Percentiles rank a stretch among this genome's conserved stretches.
These are phyloP conservation scores for Calonectria hongkongensis DNA, from an alignment of 2,329 filamentous ascomycete species.

Conservation along the genomic window DNA sequence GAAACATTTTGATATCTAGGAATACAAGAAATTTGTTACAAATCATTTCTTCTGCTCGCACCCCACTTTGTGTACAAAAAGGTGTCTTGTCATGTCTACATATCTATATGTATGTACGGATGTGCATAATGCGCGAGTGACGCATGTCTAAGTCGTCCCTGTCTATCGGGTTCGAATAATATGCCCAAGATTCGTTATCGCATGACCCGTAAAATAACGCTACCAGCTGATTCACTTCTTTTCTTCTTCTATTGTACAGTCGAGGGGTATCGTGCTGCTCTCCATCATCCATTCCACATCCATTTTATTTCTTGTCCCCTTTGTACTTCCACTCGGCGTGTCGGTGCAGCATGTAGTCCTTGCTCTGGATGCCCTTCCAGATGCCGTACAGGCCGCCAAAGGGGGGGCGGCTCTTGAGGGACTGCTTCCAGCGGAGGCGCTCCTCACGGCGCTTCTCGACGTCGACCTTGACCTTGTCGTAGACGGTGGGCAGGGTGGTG, in stretches of 20 bases:
- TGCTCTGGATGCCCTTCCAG: conserved; percentile 74
- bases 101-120: not conserved
- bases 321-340: conserved; percentile 73
- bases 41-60: conserved; percentile 17
- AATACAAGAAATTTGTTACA: conserved; percentile 51
- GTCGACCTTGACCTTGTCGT: conserved; percentile 80
- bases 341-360: conserved; percentile 73
- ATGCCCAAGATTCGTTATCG: not conserved
- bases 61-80: conserved; percentile 33
- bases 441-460: conserved; percentile 65
- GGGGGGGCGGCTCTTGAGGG: conserved; percentile 71
- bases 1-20: conserved; percentile 45
- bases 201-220: conserved; percentile 9
- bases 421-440: conserved; percentile 62
- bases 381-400: conserved; percentile 77
- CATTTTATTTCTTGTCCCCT: conserved; percentile 49
- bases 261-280: conserved; percentile 45
- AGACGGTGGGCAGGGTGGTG: conserved; percentile 77
- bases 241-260: not conserved
- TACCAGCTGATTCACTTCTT: not conserved
- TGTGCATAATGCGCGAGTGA: conserved; percentile 11
- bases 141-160: conserved; percentile 13
- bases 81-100: too few species aligned
- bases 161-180: not conserved
- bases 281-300: not conserved